Conservation (phyloP, 2,329 filamentous ascomycete genomes). For the Aureobasidium leucospermi region DNA sequence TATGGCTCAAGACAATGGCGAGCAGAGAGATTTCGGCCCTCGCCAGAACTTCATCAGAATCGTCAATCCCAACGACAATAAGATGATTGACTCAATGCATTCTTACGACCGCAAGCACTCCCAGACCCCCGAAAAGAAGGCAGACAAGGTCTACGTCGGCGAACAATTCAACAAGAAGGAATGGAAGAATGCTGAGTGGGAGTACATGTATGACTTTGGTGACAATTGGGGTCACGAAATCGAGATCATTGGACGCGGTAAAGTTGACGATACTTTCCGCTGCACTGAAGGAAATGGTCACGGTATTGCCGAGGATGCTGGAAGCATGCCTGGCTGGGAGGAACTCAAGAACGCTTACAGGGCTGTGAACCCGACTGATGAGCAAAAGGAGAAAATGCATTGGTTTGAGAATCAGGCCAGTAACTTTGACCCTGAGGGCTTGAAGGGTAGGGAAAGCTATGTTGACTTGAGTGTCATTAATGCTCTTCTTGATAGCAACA, state of each 20-base stretch:
- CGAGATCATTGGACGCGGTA: conserved; percentile 17
- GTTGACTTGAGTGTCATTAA: conserved; percentile 21
- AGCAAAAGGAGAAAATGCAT: conserved; percentile 22
- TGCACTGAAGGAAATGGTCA: conserved; percentile 26
- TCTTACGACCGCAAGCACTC: conserved; percentile 16
- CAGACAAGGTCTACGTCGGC: conserved; percentile 15
- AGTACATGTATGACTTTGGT: conserved; percentile 25
- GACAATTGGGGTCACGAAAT: conserved; percentile 25
- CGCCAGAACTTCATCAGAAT: conserved; percentile 4
- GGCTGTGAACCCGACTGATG: conserved; percentile 18
- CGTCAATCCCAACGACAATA: conserved; percentile 3
- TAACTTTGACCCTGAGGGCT: conserved; percentile 22
- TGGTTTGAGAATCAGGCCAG: conserved; percentile 25
- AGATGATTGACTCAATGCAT: conserved; percentile 14
- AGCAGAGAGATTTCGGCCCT: neutral
- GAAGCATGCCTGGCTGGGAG: conserved; percentile 24
- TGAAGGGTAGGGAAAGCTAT: conserved; percentile 18
- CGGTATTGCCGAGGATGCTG: conserved; percentile 27
- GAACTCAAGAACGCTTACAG: conserved; percentile 27
- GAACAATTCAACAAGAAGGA: conserved; percentile 17
- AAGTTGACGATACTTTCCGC: conserved; percentile 17
- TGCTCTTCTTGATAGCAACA: neutral
- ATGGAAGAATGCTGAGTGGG: conserved; percentile 13
- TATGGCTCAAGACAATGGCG: neutral
- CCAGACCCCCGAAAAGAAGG: conserved; percentile 17